Percentiles rank a stretch among this genome's conserved stretches.
Conservation (phyloP, 1,284 basidiomycete genomes). For the Ustilago curta region DNA sequence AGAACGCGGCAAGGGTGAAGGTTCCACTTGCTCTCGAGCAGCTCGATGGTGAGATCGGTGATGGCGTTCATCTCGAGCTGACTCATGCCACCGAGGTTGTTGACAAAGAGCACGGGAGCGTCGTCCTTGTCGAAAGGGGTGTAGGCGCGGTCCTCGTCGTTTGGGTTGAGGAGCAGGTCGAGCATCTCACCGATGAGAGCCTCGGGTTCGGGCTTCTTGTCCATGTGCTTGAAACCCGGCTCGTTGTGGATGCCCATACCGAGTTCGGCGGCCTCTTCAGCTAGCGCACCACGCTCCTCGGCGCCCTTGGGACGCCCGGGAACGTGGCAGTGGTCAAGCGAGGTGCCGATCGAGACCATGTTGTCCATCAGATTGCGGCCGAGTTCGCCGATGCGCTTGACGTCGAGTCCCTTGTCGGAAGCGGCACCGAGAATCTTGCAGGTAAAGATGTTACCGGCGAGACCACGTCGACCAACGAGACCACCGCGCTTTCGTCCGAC, state of each 20-base stretch:
- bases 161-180: conserved; percentile 66
- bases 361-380: conserved; percentile 75
- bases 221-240: conserved; percentile 72
- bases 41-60: conserved; percentile 71
- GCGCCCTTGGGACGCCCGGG: conserved; percentile 71
- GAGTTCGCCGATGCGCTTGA: conserved; percentile 62
- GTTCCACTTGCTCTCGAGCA: conserved; percentile 69
- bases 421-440: conserved; percentile 68
- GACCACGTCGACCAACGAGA: conserved; percentile 71
- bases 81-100: conserved; percentile 75
- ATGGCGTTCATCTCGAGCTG: conserved; percentile 74
- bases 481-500: conserved; percentile 71
- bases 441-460: conserved; percentile 71
- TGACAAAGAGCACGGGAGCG: conserved; percentile 72
- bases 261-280: conserved; percentile 72
- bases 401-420: conserved; percentile 59
- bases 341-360: conserved; percentile 74
- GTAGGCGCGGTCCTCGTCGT: conserved; percentile 70
- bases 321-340: conserved; percentile 75
- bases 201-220: conserved; percentile 60
- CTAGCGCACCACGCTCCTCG: conserved; percentile 65
- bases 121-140: conserved; percentile 71
- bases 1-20: conserved; percentile 71
- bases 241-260: conserved; percentile 76
- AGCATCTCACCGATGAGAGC: conserved; percentile 64